phyloP scores from a whole-genome alignment of 345 rosid species.

The Eucalyptus dawsonii region DNA sequence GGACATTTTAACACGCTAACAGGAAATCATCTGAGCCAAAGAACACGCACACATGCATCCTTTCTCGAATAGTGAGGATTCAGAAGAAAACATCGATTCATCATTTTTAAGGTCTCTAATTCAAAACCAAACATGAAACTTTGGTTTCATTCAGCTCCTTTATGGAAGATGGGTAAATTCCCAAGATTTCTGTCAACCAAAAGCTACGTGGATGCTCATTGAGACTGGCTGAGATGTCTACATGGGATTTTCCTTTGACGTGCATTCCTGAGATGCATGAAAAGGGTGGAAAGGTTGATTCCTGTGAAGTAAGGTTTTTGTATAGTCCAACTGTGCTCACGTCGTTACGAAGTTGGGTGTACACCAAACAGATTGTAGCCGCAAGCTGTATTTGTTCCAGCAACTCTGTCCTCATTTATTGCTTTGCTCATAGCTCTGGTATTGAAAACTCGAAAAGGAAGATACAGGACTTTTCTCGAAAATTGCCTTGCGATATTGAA shows the following conservation, averaged over 20 bases:
- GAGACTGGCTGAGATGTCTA: not conserved
- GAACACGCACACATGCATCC: not conserved
- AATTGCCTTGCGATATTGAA: not conserved
- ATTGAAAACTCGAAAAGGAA: not conserved
- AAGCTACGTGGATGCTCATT: not conserved
- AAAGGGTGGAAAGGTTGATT: not conserved
- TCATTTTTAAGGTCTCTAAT: too few species aligned
- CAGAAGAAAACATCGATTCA: too few species aligned
- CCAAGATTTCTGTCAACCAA: not conserved
- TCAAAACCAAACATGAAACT: too few species aligned
- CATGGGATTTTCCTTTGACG: not conserved
- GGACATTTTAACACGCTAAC: not conserved
- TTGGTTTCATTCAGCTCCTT: too few species aligned
- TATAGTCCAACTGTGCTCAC: not conserved
- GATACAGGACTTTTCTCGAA: not conserved
- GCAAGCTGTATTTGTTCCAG: not conserved
- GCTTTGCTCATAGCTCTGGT: not conserved
- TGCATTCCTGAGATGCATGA: not conserved
- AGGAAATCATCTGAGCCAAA: not conserved
- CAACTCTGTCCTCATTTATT: not conserved
- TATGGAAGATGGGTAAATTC: too few species aligned
- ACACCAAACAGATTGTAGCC: not conserved
- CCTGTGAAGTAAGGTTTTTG: not conserved
- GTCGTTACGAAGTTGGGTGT: not conserved
- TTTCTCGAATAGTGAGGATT: not conserved